Percentiles rank a stretch among this genome's conserved stretches.
These are phyloP conservation scores for Cutaneotrichosporon sp. DNA, from an alignment of 1,284 basidiomycete species.

Conservation along the genomic window DNA sequence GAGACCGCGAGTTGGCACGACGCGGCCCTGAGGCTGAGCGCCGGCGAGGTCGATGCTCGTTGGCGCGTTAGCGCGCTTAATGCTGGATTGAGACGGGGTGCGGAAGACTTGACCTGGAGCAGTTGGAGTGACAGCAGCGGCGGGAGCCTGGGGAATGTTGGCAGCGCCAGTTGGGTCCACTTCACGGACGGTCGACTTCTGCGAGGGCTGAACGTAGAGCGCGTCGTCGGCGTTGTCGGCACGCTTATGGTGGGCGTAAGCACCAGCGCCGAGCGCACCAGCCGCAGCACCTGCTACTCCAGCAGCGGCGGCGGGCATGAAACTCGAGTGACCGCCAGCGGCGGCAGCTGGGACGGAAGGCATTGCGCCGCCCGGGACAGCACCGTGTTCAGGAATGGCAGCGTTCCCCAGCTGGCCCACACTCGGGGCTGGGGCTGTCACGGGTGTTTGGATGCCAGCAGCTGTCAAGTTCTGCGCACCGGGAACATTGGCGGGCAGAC, in stretches of 20 bases:
- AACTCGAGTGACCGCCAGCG: neutral
- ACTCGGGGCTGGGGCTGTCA: neutral
- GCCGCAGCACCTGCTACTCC: neutral
- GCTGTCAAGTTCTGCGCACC: neutral
- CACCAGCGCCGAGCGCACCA: conserved; percentile 1
- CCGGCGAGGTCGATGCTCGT: neutral
- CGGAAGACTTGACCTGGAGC: neutral
- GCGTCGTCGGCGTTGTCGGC: neutral
- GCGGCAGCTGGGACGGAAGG: neutral
- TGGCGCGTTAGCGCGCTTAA: conserved; percentile 1
- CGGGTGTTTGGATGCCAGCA: neutral
- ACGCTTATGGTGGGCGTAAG: neutral
- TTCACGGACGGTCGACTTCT: neutral
- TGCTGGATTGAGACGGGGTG: neutral
- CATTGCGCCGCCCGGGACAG: neutral
- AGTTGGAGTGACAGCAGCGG: neutral
- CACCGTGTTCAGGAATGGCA: too few species aligned
- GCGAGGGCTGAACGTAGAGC: neutral
- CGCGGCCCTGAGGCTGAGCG: neutral
- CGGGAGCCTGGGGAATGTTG: neutral
- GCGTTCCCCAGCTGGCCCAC: neutral
- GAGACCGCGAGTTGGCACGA: neutral
- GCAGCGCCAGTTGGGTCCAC: neutral
- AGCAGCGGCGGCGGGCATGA: neutral
- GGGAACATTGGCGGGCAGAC: neutral